Evolutionary conservation across 2,329 filamentous ascomycete species (phyloP).

Genomic region (Colletotrichum zoysiae): DNA sequence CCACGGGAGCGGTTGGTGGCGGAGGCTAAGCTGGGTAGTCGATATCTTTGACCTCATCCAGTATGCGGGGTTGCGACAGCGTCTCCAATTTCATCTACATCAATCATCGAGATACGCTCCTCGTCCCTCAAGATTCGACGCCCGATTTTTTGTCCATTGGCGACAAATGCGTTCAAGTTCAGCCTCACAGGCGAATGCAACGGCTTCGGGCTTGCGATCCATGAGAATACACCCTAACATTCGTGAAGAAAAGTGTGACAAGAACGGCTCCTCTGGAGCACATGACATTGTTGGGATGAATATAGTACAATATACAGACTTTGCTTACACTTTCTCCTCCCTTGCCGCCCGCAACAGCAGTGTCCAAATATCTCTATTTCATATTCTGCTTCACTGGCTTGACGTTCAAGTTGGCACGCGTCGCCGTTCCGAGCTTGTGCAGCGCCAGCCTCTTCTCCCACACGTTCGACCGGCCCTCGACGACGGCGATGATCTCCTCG

Average conservation of each 20-base stretch:
- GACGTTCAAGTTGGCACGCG: constrained; percentile 78
- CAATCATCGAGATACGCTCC: neutral
- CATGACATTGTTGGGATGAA: constrained; percentile 20
- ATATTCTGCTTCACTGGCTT: constrained; percentile 52
- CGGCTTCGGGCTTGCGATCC: neutral
- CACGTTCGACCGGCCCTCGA: constrained; percentile 84
- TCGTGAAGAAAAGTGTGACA: neutral
- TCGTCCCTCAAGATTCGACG: neutral
- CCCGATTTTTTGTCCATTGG: neutral
- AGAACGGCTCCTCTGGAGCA: constrained; percentile 30
- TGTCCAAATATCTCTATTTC: constrained; percentile 41
- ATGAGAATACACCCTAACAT: neutral
- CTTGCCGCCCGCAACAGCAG: constrained; percentile 14
- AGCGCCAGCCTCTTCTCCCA: constrained; percentile 86
- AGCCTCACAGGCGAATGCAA: too few species aligned
- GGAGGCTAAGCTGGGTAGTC: neutral
- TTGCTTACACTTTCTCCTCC: constrained; percentile 31
- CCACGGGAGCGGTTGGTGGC: neutral
- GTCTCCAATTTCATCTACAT: too few species aligned
- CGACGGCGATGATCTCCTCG: constrained; percentile 86
- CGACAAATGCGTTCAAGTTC: neutral
- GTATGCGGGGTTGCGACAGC: neutral
- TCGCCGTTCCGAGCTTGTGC: constrained; percentile 84
- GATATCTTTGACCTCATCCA: neutral
- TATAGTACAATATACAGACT: constrained; percentile 42